phyloP scores from a whole-genome alignment of 805 yeast genomes.

The Wickerhamomyces ciferrii region DNA sequence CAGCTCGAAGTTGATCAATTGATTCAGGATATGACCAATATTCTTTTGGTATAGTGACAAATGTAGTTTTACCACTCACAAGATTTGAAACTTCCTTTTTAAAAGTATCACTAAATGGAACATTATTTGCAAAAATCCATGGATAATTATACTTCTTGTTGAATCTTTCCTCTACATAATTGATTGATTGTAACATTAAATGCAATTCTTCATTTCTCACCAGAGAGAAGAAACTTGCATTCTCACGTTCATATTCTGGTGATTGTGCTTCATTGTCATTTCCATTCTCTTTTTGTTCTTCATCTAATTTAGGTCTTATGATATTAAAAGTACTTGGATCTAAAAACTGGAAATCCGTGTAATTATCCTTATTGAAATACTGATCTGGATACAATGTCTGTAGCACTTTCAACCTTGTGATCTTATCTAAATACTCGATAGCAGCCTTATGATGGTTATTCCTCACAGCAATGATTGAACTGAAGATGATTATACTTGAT shows the following conservation, averaged over 20 bases:
- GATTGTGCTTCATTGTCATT: constrained; percentile 9
- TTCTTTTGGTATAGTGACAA: constrained; percentile 51
- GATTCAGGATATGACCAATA: constrained; percentile 67
- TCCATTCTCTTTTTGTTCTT: too few relatives aligned
- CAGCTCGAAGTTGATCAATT: constrained; percentile 48
- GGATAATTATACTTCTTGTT: constrained; percentile 59
- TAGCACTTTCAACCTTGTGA: constrained; percentile 13
- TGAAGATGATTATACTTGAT: not conserved
- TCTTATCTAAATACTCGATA: constrained; percentile 13
- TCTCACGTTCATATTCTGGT: constrained; percentile 32
- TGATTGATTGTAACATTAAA: constrained; percentile 51
- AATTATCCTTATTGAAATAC: constrained; percentile 16
- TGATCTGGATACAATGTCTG: constrained; percentile 19
- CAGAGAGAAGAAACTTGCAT: constrained; percentile 64
- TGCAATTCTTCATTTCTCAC: constrained; percentile 66
- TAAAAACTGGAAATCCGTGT: constrained; percentile 11
- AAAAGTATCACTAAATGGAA: constrained; percentile 52
- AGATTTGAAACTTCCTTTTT: constrained; percentile 35
- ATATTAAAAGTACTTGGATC: constrained; percentile 11
- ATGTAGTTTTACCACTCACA: constrained; percentile 53
- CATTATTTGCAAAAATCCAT: constrained; percentile 74
- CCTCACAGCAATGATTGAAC: constrained; percentile 1
- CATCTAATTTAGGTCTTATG: not conserved
- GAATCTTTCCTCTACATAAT: constrained; percentile 61
- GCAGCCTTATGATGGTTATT: constrained; percentile 18